Evolutionary conservation across 805 yeast species (phyloP).

Genomic region (Hanseniaspora occidentalis): DNA sequence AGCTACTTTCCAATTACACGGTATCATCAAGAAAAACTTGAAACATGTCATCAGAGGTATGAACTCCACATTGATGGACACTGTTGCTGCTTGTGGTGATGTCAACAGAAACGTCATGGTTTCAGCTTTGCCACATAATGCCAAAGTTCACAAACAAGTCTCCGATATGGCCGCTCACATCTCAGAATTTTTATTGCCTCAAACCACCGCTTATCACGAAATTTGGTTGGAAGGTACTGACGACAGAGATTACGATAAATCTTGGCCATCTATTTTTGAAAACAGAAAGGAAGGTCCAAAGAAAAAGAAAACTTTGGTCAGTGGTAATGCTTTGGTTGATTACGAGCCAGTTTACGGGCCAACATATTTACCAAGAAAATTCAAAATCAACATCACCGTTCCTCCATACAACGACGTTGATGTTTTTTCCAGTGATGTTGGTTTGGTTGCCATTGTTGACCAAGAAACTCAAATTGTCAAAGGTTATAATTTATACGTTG

Average conservation of each 20-base stretch:
- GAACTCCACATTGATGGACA: slow-evolving; percentile 82
- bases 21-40: slow-evolving; percentile 79
- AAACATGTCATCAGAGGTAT: slow-evolving; percentile 88
- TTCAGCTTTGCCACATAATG: slow-evolving; percentile 76
- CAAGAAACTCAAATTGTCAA: slow-evolving; percentile 42
- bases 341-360: slow-evolving; percentile 83
- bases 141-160: slow-evolving; percentile 69
- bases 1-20: slow-evolving; percentile 94
- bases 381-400: slow-evolving; percentile 85
- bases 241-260: slow-evolving; percentile 47
- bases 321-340: slow-evolving; percentile 73
- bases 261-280: slow-evolving; percentile 54
- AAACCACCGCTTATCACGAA: slow-evolving; percentile 92
- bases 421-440: slow-evolving; percentile 91
- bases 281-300: slow-evolving; percentile 62
- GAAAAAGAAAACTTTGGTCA: slow-evolving; percentile 70
- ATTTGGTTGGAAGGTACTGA: slow-evolving; percentile 89
- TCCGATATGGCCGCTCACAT: slow-evolving; percentile 48
- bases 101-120: slow-evolving; percentile 93
- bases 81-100: slow-evolving; percentile 97
- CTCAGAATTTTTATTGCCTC: slow-evolving; percentile 76
- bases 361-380: slow-evolving; percentile 86
- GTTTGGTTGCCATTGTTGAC: slow-evolving; percentile 75
- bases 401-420: slow-evolving; percentile 97
- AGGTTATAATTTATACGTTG: slow-evolving; percentile 84